A percentile compares a stretch with the other conserved stretches of the same genome.
Evolutionary conservation across 345 rosid species (phyloP).

Genomic region (Salix udensis): DNA sequence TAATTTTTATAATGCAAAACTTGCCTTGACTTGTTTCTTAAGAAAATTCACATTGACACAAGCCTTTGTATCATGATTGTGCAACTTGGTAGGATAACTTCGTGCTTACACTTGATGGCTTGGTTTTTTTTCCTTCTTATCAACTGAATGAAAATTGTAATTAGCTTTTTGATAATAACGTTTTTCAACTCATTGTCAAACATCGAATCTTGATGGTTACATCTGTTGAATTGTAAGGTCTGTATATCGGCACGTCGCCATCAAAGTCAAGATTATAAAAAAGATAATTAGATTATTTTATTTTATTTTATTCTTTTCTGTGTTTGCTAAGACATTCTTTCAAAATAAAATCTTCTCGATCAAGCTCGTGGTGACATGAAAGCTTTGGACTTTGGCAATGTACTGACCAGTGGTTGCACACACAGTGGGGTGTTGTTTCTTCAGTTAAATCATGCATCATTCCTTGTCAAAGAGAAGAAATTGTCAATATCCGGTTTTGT

Average conservation of each 20-base stretch:
- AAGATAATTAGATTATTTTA: background rate
- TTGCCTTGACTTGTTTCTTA: constrained; percentile 12
- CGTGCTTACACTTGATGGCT: background rate
- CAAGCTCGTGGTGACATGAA: constrained; percentile 3
- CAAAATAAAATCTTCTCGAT: background rate
- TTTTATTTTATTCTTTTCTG: background rate
- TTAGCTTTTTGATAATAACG: background rate
- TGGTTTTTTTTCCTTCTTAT: background rate
- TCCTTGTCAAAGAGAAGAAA: background rate
- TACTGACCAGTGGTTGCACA: background rate
- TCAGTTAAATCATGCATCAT: background rate
- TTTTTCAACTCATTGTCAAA: background rate
- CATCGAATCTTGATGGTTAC: background rate
- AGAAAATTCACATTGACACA: constrained; percentile 9
- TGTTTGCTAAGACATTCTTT: background rate
- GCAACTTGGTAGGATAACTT: background rate
- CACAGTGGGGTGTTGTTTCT: background rate
- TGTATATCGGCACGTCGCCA: background rate
- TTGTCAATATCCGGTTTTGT: background rate
- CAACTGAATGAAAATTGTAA: background rate
- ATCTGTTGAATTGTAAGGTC: constrained; percentile 1
- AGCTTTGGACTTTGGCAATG: background rate
- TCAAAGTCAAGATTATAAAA: background rate
- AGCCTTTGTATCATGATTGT: background rate
- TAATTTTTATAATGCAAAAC: background rate